Evolutionary conservation across 345 rosid genomes (phyloP).

Genomic region (Garcia nutans): DNA sequence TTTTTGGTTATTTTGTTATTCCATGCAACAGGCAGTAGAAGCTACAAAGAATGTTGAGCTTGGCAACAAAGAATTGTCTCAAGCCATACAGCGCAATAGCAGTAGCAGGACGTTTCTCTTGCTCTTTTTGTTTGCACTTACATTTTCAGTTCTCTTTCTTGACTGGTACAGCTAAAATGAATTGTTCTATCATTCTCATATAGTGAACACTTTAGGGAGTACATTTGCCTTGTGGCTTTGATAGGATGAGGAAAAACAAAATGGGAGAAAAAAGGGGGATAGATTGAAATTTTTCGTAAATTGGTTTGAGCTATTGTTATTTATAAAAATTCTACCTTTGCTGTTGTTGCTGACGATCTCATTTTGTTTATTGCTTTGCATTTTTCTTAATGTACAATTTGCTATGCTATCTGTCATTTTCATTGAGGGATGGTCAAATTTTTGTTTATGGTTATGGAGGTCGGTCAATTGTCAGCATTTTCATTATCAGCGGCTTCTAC

Average conservation of each 20-base stretch:
- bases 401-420: too few relatives aligned
- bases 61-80: conserved; percentile 82
- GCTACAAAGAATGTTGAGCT: conserved; percentile 86
- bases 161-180: conserved; percentile 73
- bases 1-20: conserved; percentile 1
- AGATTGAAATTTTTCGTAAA: background rate
- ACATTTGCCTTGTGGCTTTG: background rate
- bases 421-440: too few relatives aligned
- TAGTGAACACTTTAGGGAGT: background rate
- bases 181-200: background rate
- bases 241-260: background rate
- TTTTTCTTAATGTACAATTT: too few relatives aligned
- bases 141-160: conserved; percentile 83
- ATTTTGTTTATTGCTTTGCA: background rate
- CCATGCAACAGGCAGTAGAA: conserved; percentile 65
- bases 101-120: conserved; percentile 89
- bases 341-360: background rate
- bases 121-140: conserved; percentile 77
- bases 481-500: too few relatives aligned
- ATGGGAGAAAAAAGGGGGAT: background rate
- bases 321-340: background rate
- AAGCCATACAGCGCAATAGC: conserved; percentile 75
- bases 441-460: too few relatives aligned
- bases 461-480: too few relatives aligned
- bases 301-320: background rate